Evolutionary conservation across 768 basidiomycete species (phyloP), one percentile per base, ranked within the genome.

Genomic region (Lactifluus subvellereus): DNA sequence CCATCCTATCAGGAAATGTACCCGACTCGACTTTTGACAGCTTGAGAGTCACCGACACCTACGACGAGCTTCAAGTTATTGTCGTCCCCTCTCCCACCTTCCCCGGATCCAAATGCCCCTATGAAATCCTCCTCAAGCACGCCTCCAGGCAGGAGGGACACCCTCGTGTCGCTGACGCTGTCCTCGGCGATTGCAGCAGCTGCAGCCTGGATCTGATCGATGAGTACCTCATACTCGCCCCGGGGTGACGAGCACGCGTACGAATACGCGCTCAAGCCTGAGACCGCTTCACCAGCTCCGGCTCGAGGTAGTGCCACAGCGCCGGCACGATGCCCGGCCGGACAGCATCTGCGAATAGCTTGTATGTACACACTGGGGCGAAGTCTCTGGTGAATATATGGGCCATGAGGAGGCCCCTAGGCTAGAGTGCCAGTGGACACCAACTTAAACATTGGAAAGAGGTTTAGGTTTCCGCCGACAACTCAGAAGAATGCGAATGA

Each of bases 51-150:
- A 22, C 13, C 2, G 55, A 50, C 8, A 51, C 7, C 48, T 49
- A 62, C 51, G 0, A 53, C 27, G 2, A 58, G 8, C 45, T 40
- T 54, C 27, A 27, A 27, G 27, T 27, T 27, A 16, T 63, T 54
- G 27, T 53, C 57, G 1, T 48, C 51, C 37, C 62, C 30, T 27
- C 54, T 42, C 40, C 6, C n/a, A 20, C 59, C 63, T 35, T 54
- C 59, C 1, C 54, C 60, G 14, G 48, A 8, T 6, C 18, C 40
- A 37, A 61, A 62, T 6, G 45, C 54, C 3, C 7, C 13, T 0
- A 55, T 52, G 4, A 64, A 61, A 50, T 64, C 63, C 20, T 61
- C 63, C 56, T 62, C 27, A 27, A 27, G 63, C 48, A 64, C 54
- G 14, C 63, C 59, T 30, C 54, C 43, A 43, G 58, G 54, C 27